Evolutionary conservation across 2,329 filamentous ascomycete species (phyloP), one percentile per base, ranked within the genome.

Genomic region (Aspergillus thermomutatus): DNA sequence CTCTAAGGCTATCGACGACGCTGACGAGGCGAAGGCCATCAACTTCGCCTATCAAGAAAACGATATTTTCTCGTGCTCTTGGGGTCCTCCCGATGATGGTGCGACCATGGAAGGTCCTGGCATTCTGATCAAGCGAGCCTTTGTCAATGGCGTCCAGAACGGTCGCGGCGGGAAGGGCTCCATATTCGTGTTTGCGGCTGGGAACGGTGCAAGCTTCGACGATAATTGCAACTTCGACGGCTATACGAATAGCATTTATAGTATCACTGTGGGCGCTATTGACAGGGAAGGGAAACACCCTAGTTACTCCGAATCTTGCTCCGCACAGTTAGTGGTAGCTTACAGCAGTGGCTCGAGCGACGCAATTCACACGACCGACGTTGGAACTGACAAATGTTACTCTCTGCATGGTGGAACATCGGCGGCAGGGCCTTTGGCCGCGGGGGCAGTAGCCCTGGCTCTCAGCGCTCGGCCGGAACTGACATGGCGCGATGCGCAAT

Each of bases 141-240:
- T 99, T 87, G 80, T 97, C 51, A 94, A 94, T 65, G 93, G 91
- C 34, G 83, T 97, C 10, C 92, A 97, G 70, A 87, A 95, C 57
- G 94, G 94, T 45, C 89, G 94, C 52, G 82, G 79, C 50, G 91
- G 92, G 3, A 85, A 87, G 53, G 94, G 94, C 8, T 96, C 91
- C 27, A 90, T 99, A 63, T 99, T 92, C 69, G 94, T 99, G 54
- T 99, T 99, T 74, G 94, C 94, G 46, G 92, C 93, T 63, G 94
- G 94, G 57, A 99, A 99, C 69, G 94, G 94, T 56, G 95, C 93
- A 9, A 80, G 82, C 3, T 85, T 80, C 62, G 92, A 90, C 49
- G 94, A 99, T 73, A 97, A 99, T 76, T 99, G 94, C 82, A 99
- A 99, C 73, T 99, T 99, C 72, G 94, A 99, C 71, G 94, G 94